Evolutionary conservation across 176 grass and related monocot genomes (phyloP), one percentile per base, ranked within the genome.

Genomic region (Phoenix roebelenii): DNA sequence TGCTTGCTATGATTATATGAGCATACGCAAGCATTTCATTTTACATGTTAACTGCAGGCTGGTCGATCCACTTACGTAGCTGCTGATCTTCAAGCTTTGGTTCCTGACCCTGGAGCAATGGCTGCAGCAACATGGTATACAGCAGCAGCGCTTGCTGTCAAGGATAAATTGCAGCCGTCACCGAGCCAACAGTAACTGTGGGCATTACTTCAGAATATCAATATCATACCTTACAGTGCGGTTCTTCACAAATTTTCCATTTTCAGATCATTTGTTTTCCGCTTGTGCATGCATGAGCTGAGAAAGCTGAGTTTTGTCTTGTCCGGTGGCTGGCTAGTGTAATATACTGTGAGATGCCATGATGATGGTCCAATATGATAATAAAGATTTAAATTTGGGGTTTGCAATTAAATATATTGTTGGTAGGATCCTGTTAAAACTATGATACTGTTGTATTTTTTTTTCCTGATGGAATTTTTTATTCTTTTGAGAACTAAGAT

Each of bases 31-130:
- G 35, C 35, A 44, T 12, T 44, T 44, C 35, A 44, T 9, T 14
- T 44, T 44, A 44, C 35, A 14, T 44, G 10, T 44, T 63, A 76
- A 25, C 50, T 89, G 67, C 81, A 98, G 93, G 93, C 93, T 58
- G 93, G 93, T 1, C 73, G 93, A 15, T 98, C 93, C 70, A 82
- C 84, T 28, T 98, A 92, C 63, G 70, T 98, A 18, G 55, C 84
- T 64, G 69, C 84, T 1, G 88, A 92, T 16, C 55, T 85, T 7
- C 67, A 89, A 56, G 78, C 80, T 22, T 88, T 75, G 10, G 55
- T 89, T 55, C 93, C 93, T 63, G 93, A 98, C 60, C 93, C 93
- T 72, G 93, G 93, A 60, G 93, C 93, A 65, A 76, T 92, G 82
- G 93, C 84, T 67, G 93, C 80, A 35, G 87, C 88, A 58, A 70